A percentile compares a stretch with the other conserved stretches of the same genome.
These are phyloP conservation scores for Glycine tomentella DNA, from an alignment of 306 rosid species.

Conservation along the genomic window DNA sequence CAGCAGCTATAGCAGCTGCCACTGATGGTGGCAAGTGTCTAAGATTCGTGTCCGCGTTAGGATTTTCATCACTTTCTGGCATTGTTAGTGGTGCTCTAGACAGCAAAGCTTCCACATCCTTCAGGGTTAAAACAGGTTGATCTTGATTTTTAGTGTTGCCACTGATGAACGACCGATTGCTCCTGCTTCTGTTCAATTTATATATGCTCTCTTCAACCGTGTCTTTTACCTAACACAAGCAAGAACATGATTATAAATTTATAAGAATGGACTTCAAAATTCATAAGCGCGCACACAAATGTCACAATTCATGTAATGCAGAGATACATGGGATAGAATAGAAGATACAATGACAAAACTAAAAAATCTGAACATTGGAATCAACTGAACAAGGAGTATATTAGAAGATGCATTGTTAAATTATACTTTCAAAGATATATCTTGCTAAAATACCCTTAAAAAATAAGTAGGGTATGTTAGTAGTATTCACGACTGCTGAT, in stretches of 20 bases:
- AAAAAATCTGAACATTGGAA: constrained; percentile 9
- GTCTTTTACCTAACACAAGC: constrained; percentile 71
- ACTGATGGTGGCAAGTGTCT: constrained; percentile 81
- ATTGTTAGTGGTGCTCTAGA: constrained; percentile 56
- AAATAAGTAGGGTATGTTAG: too few species aligned
- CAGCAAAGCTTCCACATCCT: constrained; percentile 80
- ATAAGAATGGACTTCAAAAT: not conserved
- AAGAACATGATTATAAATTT: constrained; percentile 7
- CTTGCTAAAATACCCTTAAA: too few species aligned
- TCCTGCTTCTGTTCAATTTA: constrained; percentile 80
- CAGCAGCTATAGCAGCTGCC: constrained; percentile 92
- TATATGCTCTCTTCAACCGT: constrained; percentile 92
- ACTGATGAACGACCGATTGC: constrained; percentile 65
- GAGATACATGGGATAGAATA: not conserved
- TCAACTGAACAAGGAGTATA: not conserved
- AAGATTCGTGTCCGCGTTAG: constrained; percentile 51
- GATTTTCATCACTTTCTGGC: constrained; percentile 59
- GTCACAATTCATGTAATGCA: too few species aligned
- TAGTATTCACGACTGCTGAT: too few species aligned
- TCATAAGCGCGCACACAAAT: too few species aligned
- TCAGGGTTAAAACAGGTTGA: constrained; percentile 77
- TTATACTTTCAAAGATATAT: too few species aligned
- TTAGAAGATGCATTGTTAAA: too few species aligned
- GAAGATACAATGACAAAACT: not conserved
- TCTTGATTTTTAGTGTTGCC: constrained; percentile 89